Conservation (phyloP, 176 grass and related monocot genomes). For the Cenchrus purpureus region DNA sequence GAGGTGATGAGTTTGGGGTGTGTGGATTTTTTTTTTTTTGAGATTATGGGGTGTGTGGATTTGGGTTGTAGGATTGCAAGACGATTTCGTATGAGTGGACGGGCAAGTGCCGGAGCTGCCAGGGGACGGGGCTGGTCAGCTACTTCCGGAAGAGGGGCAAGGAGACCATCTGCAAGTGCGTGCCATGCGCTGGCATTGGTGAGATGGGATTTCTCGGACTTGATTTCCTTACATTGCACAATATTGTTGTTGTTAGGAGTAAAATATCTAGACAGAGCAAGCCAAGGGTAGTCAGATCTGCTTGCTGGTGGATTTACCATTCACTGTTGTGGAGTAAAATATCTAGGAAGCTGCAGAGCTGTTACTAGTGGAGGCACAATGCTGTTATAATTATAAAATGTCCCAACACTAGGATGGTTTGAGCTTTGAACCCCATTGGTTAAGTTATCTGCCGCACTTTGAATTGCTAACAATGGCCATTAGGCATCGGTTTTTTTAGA, state of each 20-base stretch:
- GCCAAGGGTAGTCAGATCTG: neutral
- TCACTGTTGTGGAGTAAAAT: no score
- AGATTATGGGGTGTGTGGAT: neutral
- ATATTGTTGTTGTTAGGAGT: neutral
- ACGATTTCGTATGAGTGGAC: constrained; percentile 90
- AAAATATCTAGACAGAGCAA: neutral
- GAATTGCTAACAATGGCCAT: neutral
- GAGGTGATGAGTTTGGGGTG: neutral
- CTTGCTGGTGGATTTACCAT: neutral
- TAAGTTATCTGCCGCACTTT: neutral
- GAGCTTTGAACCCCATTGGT: neutral
- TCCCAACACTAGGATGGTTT: neutral
- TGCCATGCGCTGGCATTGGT: constrained; percentile 92
- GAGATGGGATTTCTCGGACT: constrained; percentile 32
- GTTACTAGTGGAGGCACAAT: neutral
- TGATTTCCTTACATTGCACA: neutral
- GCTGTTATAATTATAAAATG: constrained; percentile 6
- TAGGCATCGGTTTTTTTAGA: neutral
- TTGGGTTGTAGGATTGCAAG: constrained; percentile 74
- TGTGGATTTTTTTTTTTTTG: neutral
- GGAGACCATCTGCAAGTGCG: constrained; percentile 93
- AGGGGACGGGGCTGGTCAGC: constrained; percentile 91
- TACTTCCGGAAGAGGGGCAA: constrained; percentile 90
- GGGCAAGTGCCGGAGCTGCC: constrained; percentile 93
- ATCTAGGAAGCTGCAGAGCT: neutral